These are phyloP conservation scores for Penicillium sp. DNA, from an alignment of 2,329 filamentous ascomycete genomes.

Conservation along the genomic window DNA sequence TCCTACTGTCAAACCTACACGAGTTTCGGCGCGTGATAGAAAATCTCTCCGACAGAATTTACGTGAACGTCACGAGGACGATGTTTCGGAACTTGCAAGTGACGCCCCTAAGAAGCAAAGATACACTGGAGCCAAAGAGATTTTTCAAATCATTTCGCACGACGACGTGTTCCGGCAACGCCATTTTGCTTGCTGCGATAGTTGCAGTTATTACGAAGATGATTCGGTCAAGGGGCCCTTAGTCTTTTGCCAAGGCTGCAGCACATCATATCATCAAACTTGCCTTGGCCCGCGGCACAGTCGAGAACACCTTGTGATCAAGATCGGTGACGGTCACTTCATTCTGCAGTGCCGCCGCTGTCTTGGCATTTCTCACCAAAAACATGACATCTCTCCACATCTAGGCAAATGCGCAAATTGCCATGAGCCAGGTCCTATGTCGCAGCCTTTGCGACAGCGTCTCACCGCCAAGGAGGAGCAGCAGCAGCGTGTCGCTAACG, in stretches of 20 bases:
- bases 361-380: conserved; percentile 65
- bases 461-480: conserved; percentile 79
- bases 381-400: conserved; percentile 67
- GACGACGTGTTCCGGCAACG: conserved; percentile 66
- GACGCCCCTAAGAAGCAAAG: conserved; percentile 47
- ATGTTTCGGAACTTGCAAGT: conserved; percentile 37
- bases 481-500: conserved; percentile 73
- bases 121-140: conserved; percentile 65
- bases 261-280: conserved; percentile 73
- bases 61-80: conserved; percentile 42
- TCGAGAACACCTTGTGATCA: conserved; percentile 88
- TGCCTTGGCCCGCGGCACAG: conserved; percentile 72
- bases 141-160: conserved; percentile 62
- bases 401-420: conserved; percentile 72
- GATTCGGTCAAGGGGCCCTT: conserved; percentile 64
- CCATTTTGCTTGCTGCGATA: conserved; percentile 70
- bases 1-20: conserved; percentile 14
- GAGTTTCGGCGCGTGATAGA: conserved; percentile 33
- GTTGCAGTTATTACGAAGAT: conserved; percentile 60
- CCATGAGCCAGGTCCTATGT: conserved; percentile 63
- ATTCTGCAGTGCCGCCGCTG: conserved; percentile 89
- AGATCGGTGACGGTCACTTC: conserved; percentile 71
- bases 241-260: conserved; percentile 89
- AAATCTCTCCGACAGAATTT: conserved; percentile 39
- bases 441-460: conserved; percentile 68